phyloP scores from a whole-genome alignment of 225 moss, liverwort and hornwort genomes.

The Antitrichia curtipendula region DNA sequence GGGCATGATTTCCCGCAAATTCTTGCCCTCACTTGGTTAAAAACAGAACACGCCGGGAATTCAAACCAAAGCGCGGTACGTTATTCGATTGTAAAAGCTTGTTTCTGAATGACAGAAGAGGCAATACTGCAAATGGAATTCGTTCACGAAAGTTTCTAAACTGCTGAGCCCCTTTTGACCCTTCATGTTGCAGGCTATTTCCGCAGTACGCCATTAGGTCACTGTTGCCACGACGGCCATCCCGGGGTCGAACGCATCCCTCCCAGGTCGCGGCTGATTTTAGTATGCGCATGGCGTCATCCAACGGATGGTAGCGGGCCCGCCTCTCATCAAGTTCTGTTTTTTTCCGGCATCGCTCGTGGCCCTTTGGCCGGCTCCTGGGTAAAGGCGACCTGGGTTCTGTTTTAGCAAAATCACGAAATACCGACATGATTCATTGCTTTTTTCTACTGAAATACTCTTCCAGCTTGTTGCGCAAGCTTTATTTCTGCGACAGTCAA shows the following conservation, averaged over 20 bases:
- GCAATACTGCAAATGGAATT: neutral
- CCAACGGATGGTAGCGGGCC: neutral
- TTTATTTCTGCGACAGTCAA: neutral
- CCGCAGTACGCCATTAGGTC: neutral
- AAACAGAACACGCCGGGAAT: neutral
- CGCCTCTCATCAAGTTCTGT: neutral
- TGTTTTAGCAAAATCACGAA: neutral
- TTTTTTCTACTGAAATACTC: neutral
- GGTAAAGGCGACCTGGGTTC: neutral
- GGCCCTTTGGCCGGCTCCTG: neutral
- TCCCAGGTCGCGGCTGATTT: neutral
- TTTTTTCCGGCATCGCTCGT: neutral
- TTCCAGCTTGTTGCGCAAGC: neutral
- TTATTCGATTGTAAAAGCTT: neutral
- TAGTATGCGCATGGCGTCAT: neutral
- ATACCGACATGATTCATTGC: neutral
- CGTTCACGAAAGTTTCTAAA: neutral
- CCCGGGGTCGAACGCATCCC: neutral
- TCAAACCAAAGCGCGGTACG: neutral
- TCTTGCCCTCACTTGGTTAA: neutral
- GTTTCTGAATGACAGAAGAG: neutral
- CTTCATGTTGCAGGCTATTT: neutral
- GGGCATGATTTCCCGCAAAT: neutral
- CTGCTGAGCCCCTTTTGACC: neutral
- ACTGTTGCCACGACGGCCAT: slow-evolving; percentile 1